phyloP scores from a whole-genome alignment of 805 yeast species.

The Wickerhamiella hasegawae region DNA sequence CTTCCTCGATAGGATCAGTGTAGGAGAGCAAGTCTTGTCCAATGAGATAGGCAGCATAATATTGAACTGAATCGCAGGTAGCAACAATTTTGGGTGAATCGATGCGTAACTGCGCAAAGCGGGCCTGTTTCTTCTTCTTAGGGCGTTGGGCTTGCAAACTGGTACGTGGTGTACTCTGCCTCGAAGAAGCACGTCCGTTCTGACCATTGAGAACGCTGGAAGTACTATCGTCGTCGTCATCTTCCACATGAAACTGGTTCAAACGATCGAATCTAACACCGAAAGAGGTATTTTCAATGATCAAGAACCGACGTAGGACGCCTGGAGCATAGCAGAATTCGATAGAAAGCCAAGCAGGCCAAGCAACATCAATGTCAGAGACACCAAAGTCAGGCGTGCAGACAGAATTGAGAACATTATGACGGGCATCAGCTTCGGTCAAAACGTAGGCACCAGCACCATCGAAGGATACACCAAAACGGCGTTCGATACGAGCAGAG shows the following conservation, averaged over 20 bases:
- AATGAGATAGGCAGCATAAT: conserved; percentile 47
- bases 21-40: conserved; percentile 50
- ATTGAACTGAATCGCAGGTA: conserved; percentile 59
- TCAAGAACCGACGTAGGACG: conserved; percentile 30
- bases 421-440: conserved; percentile 31
- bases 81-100: conserved; percentile 58
- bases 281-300: conserved; percentile 50
- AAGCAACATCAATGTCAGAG: conserved; percentile 21
- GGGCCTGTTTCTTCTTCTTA: not conserved
- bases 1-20: conserved; percentile 51
- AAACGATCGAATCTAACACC: conserved; percentile 44
- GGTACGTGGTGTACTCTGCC: not conserved
- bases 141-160: not conserved
- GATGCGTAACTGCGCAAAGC: conserved; percentile 19
- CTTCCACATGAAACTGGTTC: conserved; percentile 27
- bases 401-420: conserved; percentile 28
- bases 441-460: conserved; percentile 63
- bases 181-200: too few relatives aligned
- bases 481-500: conserved; percentile 37
- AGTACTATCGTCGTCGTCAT: conserved; percentile 2
- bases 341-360: conserved; percentile 87
- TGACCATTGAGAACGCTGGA: not conserved
- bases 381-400: conserved; percentile 47
- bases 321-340: conserved; percentile 49
- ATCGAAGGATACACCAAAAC: conserved; percentile 52